Base-by-base conservation (phyloP, 2,329 filamentous ascomycete genomes). In the Colletotrichum acutatum region DNA sequence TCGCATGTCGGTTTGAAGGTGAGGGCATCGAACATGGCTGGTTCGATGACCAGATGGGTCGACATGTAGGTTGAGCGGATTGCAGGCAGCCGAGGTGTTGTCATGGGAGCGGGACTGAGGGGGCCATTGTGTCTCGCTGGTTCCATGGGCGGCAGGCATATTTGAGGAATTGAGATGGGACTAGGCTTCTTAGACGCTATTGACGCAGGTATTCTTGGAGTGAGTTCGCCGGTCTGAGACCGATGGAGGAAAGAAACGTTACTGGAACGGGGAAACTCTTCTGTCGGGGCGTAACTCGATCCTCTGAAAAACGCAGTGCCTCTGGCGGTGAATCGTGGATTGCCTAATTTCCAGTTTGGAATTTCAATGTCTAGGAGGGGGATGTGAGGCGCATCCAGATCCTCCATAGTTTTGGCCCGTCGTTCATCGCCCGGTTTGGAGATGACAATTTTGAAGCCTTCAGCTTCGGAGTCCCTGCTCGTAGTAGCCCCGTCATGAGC, bases 311-410 rank as follows among this genome's bases (percentile, higher is more conserved):
- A 89, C 3, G 94, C 91, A 3, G 93, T 95, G 12, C 95, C 95
- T 76, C 89, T 89, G 66, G 90, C 84, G 75, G 93, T 96, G 82
- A 98, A 97, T 71, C 91, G 90, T 22, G 95, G 94, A 1, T 92
- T 93, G 14, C 95, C 95, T 70, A 98, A 86, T 76, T 92, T 92
- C 87, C 95, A 97, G 69, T 94, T 92, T 46, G 95, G 95, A 63
- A 98, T 97, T 26, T 91, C 87, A 56, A 96, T 89, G 76, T 95
- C 90, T 63, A 97, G 85, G 46, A 91, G 83, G 14, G 90, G 91
- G 52, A 86, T 82, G 53, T 80, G 79, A 22, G 82, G 77, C 14
- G 80, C 75, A 76, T 86, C 83, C 56, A 88, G 72, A 76, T 90
- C 89, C 78, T 92, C 90, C 74, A 90, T 87, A 5, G 91, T 92